Conservation (phyloP, 768 basidiomycete species). For the Rhodotorula diobovata region DNA sequence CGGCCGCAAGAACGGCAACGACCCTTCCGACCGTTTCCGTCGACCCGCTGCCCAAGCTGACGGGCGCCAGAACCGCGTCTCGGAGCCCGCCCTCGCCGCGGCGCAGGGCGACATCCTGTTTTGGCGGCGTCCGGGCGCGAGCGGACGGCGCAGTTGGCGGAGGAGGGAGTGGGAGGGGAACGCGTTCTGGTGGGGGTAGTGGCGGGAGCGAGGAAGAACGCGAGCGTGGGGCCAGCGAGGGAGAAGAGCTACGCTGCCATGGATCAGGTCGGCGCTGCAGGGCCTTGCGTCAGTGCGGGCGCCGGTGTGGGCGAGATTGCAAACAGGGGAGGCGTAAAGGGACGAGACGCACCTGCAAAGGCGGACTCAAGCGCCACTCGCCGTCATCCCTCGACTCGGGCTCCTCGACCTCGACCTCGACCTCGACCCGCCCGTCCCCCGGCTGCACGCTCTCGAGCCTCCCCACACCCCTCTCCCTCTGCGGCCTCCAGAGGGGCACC, state of each 20-base stretch:
- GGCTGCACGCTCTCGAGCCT: background rate
- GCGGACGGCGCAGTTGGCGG: background rate
- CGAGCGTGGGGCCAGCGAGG: background rate
- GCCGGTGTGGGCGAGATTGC: too few species aligned
- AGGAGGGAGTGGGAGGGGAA: background rate
- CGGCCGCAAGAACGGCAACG: background rate
- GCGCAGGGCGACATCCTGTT: background rate
- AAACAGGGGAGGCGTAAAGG: too few species aligned
- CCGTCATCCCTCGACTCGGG: background rate
- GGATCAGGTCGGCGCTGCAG: background rate
- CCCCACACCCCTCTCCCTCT: background rate
- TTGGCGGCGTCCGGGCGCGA: background rate
- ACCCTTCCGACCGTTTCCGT: background rate
- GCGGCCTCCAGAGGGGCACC: background rate
- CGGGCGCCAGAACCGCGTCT: too few species aligned
- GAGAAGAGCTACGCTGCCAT: background rate
- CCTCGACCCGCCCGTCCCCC: background rate
- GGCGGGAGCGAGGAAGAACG: background rate
- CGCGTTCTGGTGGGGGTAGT: background rate
- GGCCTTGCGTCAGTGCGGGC: too few species aligned
- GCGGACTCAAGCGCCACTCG: background rate
- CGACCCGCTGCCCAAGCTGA: too few species aligned
- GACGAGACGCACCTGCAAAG: too few species aligned
- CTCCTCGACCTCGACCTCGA: background rate
- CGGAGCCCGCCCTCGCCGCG: too few species aligned